Base-by-base conservation (phyloP, 495 filamentous ascomycete species). In the Thermochaetoides thermophila region DNA sequence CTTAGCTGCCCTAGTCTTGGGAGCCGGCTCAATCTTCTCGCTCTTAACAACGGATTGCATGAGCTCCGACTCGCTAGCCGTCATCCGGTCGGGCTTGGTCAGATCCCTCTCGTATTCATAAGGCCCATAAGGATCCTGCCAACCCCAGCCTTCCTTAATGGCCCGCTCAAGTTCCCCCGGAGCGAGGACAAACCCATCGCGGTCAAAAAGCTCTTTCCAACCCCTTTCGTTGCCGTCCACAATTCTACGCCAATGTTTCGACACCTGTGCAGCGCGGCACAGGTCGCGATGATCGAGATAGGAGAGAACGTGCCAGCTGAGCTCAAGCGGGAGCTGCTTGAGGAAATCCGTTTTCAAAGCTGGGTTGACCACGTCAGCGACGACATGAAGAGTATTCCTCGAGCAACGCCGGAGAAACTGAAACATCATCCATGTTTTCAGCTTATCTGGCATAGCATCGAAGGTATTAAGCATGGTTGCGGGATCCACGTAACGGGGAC, bases 71-170 rank as follows among this genome's bases (percentile, higher is more conserved):
- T 49, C 64, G 49, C 46, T 78, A 48, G 34, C 63, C 39, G 41
- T 65, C 49, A 56, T 53, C 39, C 37, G 57, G 43, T 23, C 59
- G 39, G 46, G 61, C 37, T 43, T 57, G 43, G 77, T 79, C 12
- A 95, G 60, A 53, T 97, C 86, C 37, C 72, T 68, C 50, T 97
- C 89, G 32, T 61, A 82, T 29, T 77, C 79, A 41, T 84, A 71
- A 6, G 64, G 51, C 5, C 76, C 82, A 32, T 73, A 71, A 2
- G 85, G 82, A 53, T 82, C 76, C 50, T 96, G 89, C 83, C 87
- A 99, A n/a, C 86, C 89, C 89, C 89, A 99, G n/a, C 89, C 89
- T 59, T 96, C 80, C 18, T 64, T 69, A 33, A 96, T 80, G 10
- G 89, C 86, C 39, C 75, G 72, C 33, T 87, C 73, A 12, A 99